These are phyloP conservation scores for Candida dubliniensis DNA, from an alignment of 1,139 yeast species.

Conservation along the genomic window DNA sequence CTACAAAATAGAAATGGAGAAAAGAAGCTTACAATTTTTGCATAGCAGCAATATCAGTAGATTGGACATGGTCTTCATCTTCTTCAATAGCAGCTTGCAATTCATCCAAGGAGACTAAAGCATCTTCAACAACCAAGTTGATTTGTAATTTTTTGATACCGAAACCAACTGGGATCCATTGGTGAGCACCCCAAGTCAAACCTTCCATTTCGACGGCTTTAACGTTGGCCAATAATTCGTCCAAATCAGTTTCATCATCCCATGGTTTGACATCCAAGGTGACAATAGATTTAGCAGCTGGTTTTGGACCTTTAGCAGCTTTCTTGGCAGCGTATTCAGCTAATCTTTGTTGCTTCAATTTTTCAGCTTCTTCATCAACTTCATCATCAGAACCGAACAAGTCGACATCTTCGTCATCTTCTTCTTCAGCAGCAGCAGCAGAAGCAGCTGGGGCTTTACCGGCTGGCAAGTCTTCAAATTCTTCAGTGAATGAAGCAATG, in stretches of 20 bases:
- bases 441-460: conserved; percentile 52
- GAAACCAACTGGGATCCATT: conserved; percentile 95
- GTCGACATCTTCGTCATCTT: conserved; percentile 88
- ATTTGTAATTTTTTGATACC: conserved; percentile 99
- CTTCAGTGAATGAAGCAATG: conserved; percentile 88
- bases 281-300: conserved; percentile 97
- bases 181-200: conserved; percentile 97
- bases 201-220: conserved; percentile 86
- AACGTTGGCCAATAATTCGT: conserved; percentile 81
- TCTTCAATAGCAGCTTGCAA: conserved; percentile 85
- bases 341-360: conserved; percentile 93
- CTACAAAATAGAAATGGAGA: too few relatives aligned
- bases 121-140: conserved; percentile 98
- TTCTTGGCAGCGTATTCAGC: conserved; percentile 98
- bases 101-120: conserved; percentile 87
- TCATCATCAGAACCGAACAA: conserved; percentile 93
- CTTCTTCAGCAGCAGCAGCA: conserved; percentile 66
- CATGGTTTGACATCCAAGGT: conserved; percentile 98
- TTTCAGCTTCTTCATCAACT: conserved; percentile 96
- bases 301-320: conserved; percentile 95
- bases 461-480: conserved; percentile 81
- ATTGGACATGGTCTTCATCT: conserved; percentile 99
- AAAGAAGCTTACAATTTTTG: conserved; percentile 71
- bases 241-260: conserved; percentile 98
- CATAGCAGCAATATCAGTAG: conserved; percentile 98